A percentile compares a stretch with the other conserved stretches of the same genome.
Evolutionary conservation across 441 rosid species (phyloP).

Genomic region (Arabidopsis lyrata): DNA sequence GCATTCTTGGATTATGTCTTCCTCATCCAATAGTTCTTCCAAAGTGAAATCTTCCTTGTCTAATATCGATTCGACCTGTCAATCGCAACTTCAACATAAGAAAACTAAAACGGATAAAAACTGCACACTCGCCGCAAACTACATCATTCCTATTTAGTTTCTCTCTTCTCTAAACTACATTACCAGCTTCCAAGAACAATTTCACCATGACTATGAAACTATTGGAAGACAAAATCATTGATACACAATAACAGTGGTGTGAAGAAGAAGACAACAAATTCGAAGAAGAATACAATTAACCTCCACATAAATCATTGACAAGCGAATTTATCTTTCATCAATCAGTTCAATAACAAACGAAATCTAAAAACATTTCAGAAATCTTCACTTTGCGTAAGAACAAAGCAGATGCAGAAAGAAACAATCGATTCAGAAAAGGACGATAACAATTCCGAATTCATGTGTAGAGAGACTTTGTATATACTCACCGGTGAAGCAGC

Average conservation of each 20-base stretch:
- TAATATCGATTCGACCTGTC: slow-evolving; percentile 84
- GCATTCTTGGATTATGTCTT: slow-evolving; percentile 98
- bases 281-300: slow-evolving; percentile 22
- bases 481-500: slow-evolving; percentile 82
- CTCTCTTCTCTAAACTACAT: slow-evolving; percentile 15
- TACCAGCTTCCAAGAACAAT: neutral
- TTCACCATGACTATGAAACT: neutral
- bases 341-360: slow-evolving; percentile 5
- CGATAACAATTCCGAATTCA: slow-evolving; percentile 13
- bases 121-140: neutral
- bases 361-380: slow-evolving; percentile 33
- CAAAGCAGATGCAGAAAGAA: slow-evolving; percentile 20
- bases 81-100: slow-evolving; percentile 17
- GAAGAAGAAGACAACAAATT: neutral
- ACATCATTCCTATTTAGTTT: neutral
- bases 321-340: neutral
- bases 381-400: slow-evolving; percentile 7
- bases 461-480: slow-evolving; percentile 15
- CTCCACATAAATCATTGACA: no score
- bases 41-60: slow-evolving; percentile 95
- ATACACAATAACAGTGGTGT: no score
- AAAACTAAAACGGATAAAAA: neutral
- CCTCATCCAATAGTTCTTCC: slow-evolving; percentile 96
- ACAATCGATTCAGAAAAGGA: slow-evolving; percentile 12
- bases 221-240: no score